Conservation (phyloP, 306 rosid genomes). For the Acacia crassicarpa region DNA sequence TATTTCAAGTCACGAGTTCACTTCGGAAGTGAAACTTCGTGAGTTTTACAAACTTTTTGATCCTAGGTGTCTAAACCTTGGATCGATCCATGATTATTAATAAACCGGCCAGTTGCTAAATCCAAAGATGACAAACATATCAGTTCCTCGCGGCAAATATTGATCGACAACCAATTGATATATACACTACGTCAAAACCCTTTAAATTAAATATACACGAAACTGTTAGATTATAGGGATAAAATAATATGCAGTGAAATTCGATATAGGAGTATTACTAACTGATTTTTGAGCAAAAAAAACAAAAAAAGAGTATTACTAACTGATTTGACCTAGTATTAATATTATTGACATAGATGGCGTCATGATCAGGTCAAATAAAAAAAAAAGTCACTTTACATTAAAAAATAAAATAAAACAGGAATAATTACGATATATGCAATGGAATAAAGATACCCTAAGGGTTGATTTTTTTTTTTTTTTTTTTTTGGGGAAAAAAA, state of each 20-base stretch:
- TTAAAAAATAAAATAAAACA: background rate
- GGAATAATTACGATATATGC: background rate
- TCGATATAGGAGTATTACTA: background rate
- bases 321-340: background rate
- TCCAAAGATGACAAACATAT: background rate
- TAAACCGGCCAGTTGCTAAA: background rate
- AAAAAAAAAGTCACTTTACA: background rate
- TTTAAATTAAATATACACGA: background rate
- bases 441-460: slow-evolving; percentile 26
- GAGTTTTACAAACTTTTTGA: slow-evolving; percentile 37
- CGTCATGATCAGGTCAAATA: background rate
- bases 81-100: slow-evolving; percentile 29
- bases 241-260: background rate
- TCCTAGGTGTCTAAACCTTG: slow-evolving; percentile 35
- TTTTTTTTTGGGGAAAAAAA: background rate
- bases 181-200: background rate
- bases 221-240: background rate
- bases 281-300: too few relatives aligned
- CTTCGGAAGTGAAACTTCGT: slow-evolving; percentile 37
- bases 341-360: background rate
- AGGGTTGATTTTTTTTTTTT: background rate
- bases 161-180: background rate
- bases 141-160: background rate
- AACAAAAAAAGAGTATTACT: background rate
- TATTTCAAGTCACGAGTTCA: slow-evolving; percentile 22